Evolutionary conservation across 2,329 filamentous ascomycete genomes (phyloP).

Genomic region (Cylindrodendrum hubeiense): DNA sequence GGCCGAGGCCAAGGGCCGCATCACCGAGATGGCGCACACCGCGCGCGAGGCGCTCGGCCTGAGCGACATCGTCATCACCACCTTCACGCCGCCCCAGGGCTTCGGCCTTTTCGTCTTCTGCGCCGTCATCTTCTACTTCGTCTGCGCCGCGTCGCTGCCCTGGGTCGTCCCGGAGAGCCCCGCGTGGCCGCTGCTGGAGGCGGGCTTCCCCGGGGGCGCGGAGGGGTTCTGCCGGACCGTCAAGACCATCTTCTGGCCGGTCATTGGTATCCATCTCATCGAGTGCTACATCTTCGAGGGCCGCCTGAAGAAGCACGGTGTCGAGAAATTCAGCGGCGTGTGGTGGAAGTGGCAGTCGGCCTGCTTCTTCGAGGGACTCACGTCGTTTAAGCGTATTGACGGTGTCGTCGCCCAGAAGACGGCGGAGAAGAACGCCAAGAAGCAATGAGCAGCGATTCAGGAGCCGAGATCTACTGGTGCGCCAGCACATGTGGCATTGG

Average conservation of each 20-base stretch:
- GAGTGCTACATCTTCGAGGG: conserved; percentile 71
- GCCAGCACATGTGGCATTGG: too few species aligned
- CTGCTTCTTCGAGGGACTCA: conserved; percentile 67
- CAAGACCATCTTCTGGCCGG: conserved; percentile 66
- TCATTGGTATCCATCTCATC: conserved; percentile 72
- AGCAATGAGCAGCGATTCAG: conserved; percentile 48
- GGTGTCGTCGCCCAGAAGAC: conserved; percentile 57
- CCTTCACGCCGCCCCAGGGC: conserved; percentile 56
- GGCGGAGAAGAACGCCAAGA: conserved; percentile 55
- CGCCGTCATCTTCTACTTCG: conserved; percentile 66
- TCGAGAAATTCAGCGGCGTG: conserved; percentile 57
- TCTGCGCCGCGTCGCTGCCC: conserved; percentile 60
- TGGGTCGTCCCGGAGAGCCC: conserved; percentile 65
- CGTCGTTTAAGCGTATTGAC: conserved; percentile 65
- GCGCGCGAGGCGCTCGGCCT: conserved; percentile 71
- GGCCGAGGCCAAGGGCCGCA: conserved; percentile 74
- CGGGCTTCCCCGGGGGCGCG: conserved; percentile 68
- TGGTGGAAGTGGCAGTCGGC: conserved; percentile 69
- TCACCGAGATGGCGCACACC: conserved; percentile 77
- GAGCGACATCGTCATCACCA: conserved; percentile 57
- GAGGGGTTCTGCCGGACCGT: conserved; percentile 70
- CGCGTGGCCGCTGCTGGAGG: conserved; percentile 63
- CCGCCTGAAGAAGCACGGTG: conserved; percentile 60
- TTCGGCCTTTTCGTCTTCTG: conserved; percentile 66
- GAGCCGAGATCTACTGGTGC: neutral